phyloP scores from a whole-genome alignment of 2,329 filamentous ascomycete species.

The Metarhizium guizhouense region DNA sequence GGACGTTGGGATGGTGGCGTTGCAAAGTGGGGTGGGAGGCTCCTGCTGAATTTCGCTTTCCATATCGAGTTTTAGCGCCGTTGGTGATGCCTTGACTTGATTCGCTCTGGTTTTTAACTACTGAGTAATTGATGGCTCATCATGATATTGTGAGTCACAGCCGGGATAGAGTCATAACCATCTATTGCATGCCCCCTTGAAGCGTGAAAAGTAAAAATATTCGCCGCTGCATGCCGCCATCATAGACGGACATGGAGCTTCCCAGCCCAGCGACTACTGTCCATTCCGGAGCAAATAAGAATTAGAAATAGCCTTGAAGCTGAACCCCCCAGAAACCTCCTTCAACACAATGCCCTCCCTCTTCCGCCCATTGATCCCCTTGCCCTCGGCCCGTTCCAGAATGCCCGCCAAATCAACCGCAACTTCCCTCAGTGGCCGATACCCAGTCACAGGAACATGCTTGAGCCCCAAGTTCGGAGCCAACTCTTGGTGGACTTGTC shows the following conservation, averaged over 20 bases:
- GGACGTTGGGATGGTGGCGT: slow-evolving; percentile 2
- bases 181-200: no score
- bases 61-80: background rate
- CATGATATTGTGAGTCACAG: background rate
- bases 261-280: slow-evolving; percentile 6
- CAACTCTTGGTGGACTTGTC: slow-evolving; percentile 16
- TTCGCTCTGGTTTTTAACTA: background rate
- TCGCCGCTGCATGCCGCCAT: no score
- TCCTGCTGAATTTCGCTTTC: background rate
- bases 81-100: background rate
- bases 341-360: slow-evolving; percentile 16
- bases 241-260: no score
- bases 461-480: slow-evolving; percentile 16
- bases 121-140: background rate
- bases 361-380: slow-evolving; percentile 10
- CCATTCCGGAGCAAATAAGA: slow-evolving; percentile 18
- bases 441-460: slow-evolving; percentile 17
- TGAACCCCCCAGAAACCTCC: slow-evolving; percentile 11
- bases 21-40: background rate
- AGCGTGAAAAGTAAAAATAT: no score
- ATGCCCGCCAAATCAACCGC: slow-evolving; percentile 2
- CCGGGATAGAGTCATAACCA: background rate
- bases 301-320: background rate
- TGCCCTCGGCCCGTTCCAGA: slow-evolving; percentile 12
- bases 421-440: background rate